A percentile compares a stretch with the other conserved stretches of the same genome.
These are phyloP conservation scores for Auricularia heimuer DNA, from an alignment of 768 basidiomycete species.

Conservation along the genomic window DNA sequence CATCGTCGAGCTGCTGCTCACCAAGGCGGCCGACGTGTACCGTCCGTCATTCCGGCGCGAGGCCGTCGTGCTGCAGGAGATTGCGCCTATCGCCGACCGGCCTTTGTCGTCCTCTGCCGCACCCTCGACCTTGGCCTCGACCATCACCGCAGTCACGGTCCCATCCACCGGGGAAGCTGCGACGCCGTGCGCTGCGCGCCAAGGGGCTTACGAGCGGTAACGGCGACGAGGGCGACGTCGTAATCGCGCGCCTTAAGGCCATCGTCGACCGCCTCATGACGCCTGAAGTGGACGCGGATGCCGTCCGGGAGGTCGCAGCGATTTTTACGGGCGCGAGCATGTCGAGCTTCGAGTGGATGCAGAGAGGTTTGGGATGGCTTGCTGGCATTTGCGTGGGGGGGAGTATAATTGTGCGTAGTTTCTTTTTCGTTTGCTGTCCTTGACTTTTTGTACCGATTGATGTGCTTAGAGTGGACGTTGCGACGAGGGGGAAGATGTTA, in stretches of 20 bases:
- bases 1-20: constrained; percentile 81
- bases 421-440: constrained; percentile 3
- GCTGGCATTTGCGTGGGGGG: constrained; percentile 69
- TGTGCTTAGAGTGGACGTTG: too few species aligned
- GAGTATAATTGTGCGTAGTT: constrained; percentile 43
- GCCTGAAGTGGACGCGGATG: background rate
- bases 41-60: constrained; percentile 85
- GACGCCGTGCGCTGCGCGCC: constrained; percentile 83
- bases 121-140: constrained; percentile 42
- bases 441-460: too few species aligned
- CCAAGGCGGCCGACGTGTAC: constrained; percentile 77
- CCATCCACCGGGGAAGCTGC: constrained; percentile 68
- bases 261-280: background rate
- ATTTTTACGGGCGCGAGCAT: constrained; percentile 2
- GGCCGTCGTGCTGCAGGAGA: constrained; percentile 93
- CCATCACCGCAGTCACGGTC: constrained; percentile 60
- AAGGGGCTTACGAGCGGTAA: constrained; percentile 57
- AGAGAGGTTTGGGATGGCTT: constrained; percentile 91
- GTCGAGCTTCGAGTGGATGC: constrained; percentile 67
- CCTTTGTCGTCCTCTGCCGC: constrained; percentile 28
- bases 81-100: constrained; percentile 63
- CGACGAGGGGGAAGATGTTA: too few species aligned
- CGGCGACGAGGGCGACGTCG: background rate
- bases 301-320: background rate
- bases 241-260: background rate